Base-by-base conservation (phyloP, 208 protist genomes). In the Trypanosoma platydactyli region DNA sequence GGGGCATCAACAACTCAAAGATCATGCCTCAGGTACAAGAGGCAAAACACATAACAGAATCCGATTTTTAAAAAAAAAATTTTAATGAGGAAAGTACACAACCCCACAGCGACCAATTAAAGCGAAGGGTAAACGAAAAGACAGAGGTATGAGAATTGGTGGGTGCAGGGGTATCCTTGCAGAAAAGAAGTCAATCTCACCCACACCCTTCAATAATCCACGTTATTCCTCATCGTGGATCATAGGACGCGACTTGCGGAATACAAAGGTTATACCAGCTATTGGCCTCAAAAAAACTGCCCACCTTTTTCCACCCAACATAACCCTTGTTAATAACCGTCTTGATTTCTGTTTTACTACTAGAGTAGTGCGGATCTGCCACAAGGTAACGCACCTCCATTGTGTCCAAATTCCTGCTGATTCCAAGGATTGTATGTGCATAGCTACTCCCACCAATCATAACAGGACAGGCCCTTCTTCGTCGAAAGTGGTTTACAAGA, bases 381-480 rank as follows among this genome's bases (percentile, higher is more conserved):
- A 98, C 90, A 9, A 98, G 75, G 50, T 95, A 97, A 48, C 67
- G 77, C 33, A 77, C 78, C 62, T 92, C 91, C 66, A 88, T 83
- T 5, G 87, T 98, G 38, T 69, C 46, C 64, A 81, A 63, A 76
- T 98, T 93, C 20, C 83, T 80, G 52, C 94, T 76, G n/a, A 98
- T 68, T 46, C 97, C 97, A 7, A 98, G 65, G 27, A 98, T 85
- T 18, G 97, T 98, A 67, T 98, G 96, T 2, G 97, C 97, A 61
- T 98, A 91, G 51, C 89, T 94, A 62, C 95, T 96, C 44, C 94
- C 94, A 24, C 97, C 97, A 73, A 98, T 98, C 97, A 98, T 98
- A 15, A 98, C 81, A 3, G 97, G 97, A 7, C 77, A 83, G 1
- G 94, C 91, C 44, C 85, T 59, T 1, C 70, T 80, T 25, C 83